Evolutionary conservation across 495 filamentous ascomycete species (phyloP).

Genomic region (Chaetomidium leptoderma): DNA sequence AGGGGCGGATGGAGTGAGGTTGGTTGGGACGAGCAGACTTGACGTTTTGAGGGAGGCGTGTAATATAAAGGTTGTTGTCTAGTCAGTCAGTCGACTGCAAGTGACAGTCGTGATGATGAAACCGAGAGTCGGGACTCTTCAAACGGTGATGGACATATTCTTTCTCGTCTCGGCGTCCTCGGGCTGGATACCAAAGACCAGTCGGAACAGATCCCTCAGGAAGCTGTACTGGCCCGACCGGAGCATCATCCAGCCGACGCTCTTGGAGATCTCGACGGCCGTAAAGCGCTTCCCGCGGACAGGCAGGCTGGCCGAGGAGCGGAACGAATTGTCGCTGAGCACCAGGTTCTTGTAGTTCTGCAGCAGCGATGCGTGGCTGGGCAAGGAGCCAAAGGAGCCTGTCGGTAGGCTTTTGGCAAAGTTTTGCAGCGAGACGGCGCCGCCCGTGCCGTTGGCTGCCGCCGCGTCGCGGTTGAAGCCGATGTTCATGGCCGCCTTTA

Average conservation of each 20-base stretch:
- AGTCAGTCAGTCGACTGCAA: no score
- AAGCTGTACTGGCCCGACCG: constrained; percentile 57
- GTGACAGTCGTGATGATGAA: no score
- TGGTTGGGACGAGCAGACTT: no score
- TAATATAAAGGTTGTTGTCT: no score
- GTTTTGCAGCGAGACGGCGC: constrained; percentile 51
- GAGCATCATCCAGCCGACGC: constrained; percentile 64
- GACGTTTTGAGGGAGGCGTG: no score
- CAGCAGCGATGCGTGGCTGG: constrained; percentile 65
- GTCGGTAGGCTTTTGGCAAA: constrained; percentile 74
- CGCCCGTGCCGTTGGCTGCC: constrained; percentile 30
- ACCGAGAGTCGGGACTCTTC: background rate
- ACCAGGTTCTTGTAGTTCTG: constrained; percentile 76
- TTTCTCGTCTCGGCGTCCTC: constrained; percentile 64
- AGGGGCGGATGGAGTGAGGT: background rate
- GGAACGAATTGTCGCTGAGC: constrained; percentile 61
- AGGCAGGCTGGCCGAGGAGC: constrained; percentile 50
- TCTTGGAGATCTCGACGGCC: constrained; percentile 69
- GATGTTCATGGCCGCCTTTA: constrained; percentile 76
- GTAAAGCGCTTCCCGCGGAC: constrained; percentile 54
- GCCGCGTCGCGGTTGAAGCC: constrained; percentile 58
- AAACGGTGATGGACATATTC: constrained; percentile 47
- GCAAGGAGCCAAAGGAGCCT: constrained; percentile 68
- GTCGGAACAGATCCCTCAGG: constrained; percentile 70
- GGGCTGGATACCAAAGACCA: constrained; percentile 79